Percentiles rank a stretch among this genome's conserved stretches.
These are phyloP conservation scores for Immersiporthe knoxdaviesiana DNA, from an alignment of 2,329 filamentous ascomycete genomes.

Conservation along the genomic window DNA sequence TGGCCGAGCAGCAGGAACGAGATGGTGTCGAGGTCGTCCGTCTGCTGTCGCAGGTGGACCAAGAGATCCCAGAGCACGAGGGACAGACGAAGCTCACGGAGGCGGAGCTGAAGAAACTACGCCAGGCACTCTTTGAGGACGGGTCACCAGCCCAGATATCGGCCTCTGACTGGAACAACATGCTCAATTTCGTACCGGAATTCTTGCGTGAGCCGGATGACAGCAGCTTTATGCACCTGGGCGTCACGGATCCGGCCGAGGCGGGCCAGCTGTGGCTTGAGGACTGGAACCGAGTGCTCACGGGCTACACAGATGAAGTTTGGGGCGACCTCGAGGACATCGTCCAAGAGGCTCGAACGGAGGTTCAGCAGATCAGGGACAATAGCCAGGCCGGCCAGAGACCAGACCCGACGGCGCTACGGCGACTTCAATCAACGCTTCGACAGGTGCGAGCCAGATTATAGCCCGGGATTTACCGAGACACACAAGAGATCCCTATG, in stretches of 20 bases:
- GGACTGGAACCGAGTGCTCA: slow-evolving; percentile 61
- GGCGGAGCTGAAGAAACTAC: slow-evolving; percentile 40
- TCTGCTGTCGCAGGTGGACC: slow-evolving; percentile 40
- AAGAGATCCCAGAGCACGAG: slow-evolving; percentile 30
- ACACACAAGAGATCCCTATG: not conserved
- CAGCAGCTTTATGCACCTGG: slow-evolving; percentile 41
- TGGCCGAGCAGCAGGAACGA: slow-evolving; percentile 40
- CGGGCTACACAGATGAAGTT: slow-evolving; percentile 65
- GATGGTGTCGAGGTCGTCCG: slow-evolving; percentile 47
- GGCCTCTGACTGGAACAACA: slow-evolving; percentile 45
- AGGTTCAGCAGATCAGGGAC: slow-evolving; percentile 52
- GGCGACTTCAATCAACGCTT: slow-evolving; percentile 45
- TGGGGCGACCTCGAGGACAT: slow-evolving; percentile 67
- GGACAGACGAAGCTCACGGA: slow-evolving; percentile 34
- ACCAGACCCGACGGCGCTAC: slow-evolving; percentile 41
- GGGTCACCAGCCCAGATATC: slow-evolving; percentile 26
- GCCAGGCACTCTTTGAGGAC: slow-evolving; percentile 44
- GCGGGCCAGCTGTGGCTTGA: slow-evolving; percentile 53
- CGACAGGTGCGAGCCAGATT: slow-evolving; percentile 42
- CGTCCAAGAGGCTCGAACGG: slow-evolving; percentile 57
- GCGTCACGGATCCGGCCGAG: slow-evolving; percentile 43
- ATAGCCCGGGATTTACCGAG: slow-evolving; percentile 10
- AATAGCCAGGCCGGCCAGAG: slow-evolving; percentile 32
- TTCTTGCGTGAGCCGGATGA: slow-evolving; percentile 40
- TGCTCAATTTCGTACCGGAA: slow-evolving; percentile 56